Conservation (phyloP, 2,329 filamentous ascomycete genomes). For the Pseudogymnoascus verrucosus region DNA sequence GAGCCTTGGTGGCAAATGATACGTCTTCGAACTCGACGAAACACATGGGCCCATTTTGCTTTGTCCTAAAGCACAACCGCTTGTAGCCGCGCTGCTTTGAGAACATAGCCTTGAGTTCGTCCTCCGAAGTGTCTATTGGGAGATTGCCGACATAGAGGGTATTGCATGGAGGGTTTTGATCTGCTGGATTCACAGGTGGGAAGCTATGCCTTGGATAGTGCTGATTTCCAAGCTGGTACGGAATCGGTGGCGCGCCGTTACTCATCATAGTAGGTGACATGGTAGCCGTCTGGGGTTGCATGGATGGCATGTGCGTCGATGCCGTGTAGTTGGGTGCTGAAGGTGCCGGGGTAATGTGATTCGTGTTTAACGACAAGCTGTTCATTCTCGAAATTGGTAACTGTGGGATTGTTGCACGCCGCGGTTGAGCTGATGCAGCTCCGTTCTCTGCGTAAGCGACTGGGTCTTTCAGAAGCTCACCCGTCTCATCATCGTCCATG, state of each 20-base stretch:
- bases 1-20: slow-evolving; percentile 81
- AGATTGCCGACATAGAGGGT: slow-evolving; percentile 97
- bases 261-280: slow-evolving; percentile 52
- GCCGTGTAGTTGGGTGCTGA: slow-evolving; percentile 18
- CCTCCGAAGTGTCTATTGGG: slow-evolving; percentile 84
- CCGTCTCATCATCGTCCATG: slow-evolving; percentile 63
- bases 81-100: slow-evolving; percentile 93
- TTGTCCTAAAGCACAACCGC: slow-evolving; percentile 86
- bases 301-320: slow-evolving; percentile 21
- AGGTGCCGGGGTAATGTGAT: slow-evolving; percentile 33
- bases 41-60: slow-evolving; percentile 95
- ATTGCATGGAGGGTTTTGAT: slow-evolving; percentile 96
- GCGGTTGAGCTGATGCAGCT: slow-evolving; percentile 41
- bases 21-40: slow-evolving; percentile 98
- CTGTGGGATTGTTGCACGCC: slow-evolving; percentile 64
- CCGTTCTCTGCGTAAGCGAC: slow-evolving; percentile 68
- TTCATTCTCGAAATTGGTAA: slow-evolving; percentile 62
- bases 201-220: slow-evolving; percentile 59
- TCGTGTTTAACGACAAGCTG: slow-evolving; percentile 65
- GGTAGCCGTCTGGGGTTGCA: slow-evolving; percentile 31
- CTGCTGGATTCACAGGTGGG: slow-evolving; percentile 84
- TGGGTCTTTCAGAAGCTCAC: slow-evolving; percentile 62
- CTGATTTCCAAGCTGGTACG: slow-evolving; percentile 47
- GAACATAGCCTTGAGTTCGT: slow-evolving; percentile 90
- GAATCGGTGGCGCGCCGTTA: slow-evolving; percentile 34